Conservation (phyloP, 2,329 filamentous ascomycete species). For the Botrytis medusae region DNA sequence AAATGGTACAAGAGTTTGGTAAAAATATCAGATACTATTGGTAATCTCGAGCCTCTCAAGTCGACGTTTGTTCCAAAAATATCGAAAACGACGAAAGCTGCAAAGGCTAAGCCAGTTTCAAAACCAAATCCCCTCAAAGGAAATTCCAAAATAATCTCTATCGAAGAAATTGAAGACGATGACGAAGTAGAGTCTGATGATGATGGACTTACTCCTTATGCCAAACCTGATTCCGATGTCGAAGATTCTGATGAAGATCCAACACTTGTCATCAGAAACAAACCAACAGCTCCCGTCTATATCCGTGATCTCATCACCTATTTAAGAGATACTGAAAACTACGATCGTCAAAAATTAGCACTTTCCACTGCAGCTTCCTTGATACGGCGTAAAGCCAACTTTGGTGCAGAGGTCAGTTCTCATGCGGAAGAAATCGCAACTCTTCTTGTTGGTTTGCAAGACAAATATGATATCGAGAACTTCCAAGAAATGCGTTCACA, state of each 20-base stretch:
- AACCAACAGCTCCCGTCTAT: conserved; percentile 83
- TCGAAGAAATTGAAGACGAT: conserved; percentile 65
- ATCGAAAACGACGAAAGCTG: conserved; percentile 24
- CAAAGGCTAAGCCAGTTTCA: conserved; percentile 34
- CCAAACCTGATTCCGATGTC: conserved; percentile 82
- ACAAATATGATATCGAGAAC: conserved; percentile 77
- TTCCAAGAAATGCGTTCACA: conserved; percentile 77
- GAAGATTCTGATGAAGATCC: conserved; percentile 94
- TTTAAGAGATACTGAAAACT: conserved; percentile 77
- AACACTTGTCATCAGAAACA: conserved; percentile 79
- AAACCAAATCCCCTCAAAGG: conserved; percentile 37
- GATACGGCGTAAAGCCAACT: conserved; percentile 84
- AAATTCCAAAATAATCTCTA: conserved; percentile 47
- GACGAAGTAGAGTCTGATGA: conserved; percentile 50
- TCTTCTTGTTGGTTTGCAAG: conserved; percentile 75
- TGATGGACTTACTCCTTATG: conserved; percentile 65
- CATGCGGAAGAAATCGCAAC: conserved; percentile 80
- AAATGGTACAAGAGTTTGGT: conserved; percentile 71
- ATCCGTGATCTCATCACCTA: conserved; percentile 80
- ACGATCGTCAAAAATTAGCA: conserved; percentile 80
- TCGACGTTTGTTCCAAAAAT: conserved; percentile 27
- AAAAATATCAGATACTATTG: conserved; percentile 60
- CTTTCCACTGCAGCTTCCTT: conserved; percentile 73
- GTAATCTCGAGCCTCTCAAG: conserved; percentile 54
- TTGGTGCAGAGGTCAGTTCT: conserved; percentile 83